Evolutionary conservation across 78 protist species (phyloP), one percentile per base, ranked within the genome.

Genomic region (Guillardia theta): DNA sequence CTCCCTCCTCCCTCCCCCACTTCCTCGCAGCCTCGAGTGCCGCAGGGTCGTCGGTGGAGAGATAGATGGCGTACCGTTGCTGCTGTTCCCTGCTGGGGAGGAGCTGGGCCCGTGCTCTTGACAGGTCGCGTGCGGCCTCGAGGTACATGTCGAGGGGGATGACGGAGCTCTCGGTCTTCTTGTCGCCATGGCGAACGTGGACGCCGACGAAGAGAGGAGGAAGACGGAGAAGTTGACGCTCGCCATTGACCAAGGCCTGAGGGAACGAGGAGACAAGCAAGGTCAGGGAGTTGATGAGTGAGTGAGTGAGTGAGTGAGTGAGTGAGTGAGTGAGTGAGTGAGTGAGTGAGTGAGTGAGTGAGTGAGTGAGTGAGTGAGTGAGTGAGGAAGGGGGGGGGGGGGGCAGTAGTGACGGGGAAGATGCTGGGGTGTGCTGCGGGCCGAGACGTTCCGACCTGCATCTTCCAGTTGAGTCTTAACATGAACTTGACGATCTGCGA

Each of bases 31-130:
- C 83, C 9, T 36, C 83, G 9, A 70, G 41, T 43, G 83, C 83
- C 83, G 15, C 83, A 2, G 83, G 83, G 83, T 70, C 83, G 83
- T 70, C 83, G 45, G 83, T 70, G 45, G 83, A 70, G 41, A 70
- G n/a, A 43, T 70, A 70, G 41, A 70, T 12, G n/a, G n/a, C n/a
- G n/a, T n/a, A n/a, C n/a, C n/a, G n/a, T n/a, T n/a, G n/a, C n/a
- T n/a, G n/a, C n/a, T n/a, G n/a, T n/a, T n/a, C n/a, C n/a, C n/a
- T n/a, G n/a, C n/a, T n/a, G n/a, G n/a, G n/a, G n/a, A n/a, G n/a
- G n/a, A n/a, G n/a, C n/a, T n/a, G n/a, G n/a, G n/a, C n/a, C n/a
- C n/a, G n/a, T n/a, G n/a, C n/a, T n/a, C n/a, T n/a, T n/a, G n/a
- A n/a, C 33, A 70, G 0, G 36, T 15, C 83, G 83, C 83, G 9